These are phyloP conservation scores for Cystofilobasidium ferigula DNA, from an alignment of 768 basidiomycete genomes.

Conservation along the genomic window DNA sequence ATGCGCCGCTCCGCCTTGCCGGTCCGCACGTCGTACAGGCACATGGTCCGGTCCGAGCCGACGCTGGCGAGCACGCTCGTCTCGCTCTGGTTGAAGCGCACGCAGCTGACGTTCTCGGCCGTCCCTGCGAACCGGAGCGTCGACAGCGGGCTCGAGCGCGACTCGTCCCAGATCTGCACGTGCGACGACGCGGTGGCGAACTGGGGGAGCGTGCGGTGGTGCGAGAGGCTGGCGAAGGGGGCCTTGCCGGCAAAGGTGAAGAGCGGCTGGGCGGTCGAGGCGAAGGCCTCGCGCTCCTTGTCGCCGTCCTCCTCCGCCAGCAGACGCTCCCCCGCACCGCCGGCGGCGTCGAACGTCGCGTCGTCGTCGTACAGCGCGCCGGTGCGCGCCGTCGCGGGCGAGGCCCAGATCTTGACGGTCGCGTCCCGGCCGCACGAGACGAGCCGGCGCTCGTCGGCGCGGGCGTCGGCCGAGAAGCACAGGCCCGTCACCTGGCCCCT, in stretches of 20 bases:
- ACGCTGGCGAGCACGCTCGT: slow-evolving; percentile 87
- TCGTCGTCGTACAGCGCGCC: slow-evolving; percentile 16
- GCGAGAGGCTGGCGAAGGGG: slow-evolving; percentile 90
- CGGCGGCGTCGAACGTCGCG: slow-evolving; percentile 20
- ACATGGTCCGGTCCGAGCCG: slow-evolving; percentile 90
- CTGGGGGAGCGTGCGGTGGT: slow-evolving; percentile 73
- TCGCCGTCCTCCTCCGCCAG: slow-evolving; percentile 33
- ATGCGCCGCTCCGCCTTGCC: slow-evolving; percentile 87
- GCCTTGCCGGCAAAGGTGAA: slow-evolving; percentile 73
- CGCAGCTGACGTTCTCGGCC: slow-evolving; percentile 73
- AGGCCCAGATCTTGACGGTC: slow-evolving; percentile 38
- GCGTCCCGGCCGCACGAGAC: slow-evolving; percentile 38
- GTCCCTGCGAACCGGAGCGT: slow-evolving; percentile 77
- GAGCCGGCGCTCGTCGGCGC: slow-evolving; percentile 35
- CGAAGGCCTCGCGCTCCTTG: slow-evolving; percentile 38
- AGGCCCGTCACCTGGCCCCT: slow-evolving; percentile 39
- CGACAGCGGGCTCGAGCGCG: slow-evolving; percentile 76
- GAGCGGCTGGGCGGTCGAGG: slow-evolving; percentile 51
- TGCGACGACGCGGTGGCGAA: slow-evolving; percentile 89
- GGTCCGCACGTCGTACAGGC: slow-evolving; percentile 89
- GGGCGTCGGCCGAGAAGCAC: slow-evolving; percentile 36
- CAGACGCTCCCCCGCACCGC: slow-evolving; percentile 32
- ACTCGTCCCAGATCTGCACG: slow-evolving; percentile 98
- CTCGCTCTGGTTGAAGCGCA: slow-evolving; percentile 90
- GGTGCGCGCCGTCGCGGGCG: slow-evolving; percentile 32